These are phyloP conservation scores for Populus hybrid DNA, from an alignment of 441 rosid species.

Conservation along the genomic window DNA sequence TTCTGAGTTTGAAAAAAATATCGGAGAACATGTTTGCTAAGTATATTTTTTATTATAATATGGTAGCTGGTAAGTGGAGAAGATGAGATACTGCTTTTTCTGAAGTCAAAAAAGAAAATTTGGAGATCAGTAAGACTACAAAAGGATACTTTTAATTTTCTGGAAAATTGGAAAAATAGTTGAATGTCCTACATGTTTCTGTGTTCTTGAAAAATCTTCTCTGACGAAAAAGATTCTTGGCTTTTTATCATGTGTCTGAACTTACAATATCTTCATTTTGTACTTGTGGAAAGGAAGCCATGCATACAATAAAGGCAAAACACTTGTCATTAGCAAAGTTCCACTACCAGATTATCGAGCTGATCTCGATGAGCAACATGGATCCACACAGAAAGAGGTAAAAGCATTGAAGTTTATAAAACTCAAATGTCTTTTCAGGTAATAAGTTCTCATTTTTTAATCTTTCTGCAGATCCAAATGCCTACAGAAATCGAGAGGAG, in stretches of 20 bases:
- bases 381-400: constrained; percentile 88
- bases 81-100: not conserved
- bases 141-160: not conserved
- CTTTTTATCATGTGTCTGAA: not conserved
- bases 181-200: not conserved
- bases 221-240: not conserved
- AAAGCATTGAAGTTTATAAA: constrained; percentile 4
- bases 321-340: constrained; percentile 87
- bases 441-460: constrained; percentile 5
- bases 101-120: not conserved
- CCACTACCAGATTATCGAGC: constrained; percentile 90
- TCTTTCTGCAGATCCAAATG: constrained; percentile 70
- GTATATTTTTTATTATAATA: not conserved
- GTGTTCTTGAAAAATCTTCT: not conserved
- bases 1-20: not conserved
- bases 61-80: not conserved
- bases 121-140: not conserved
- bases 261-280: constrained; percentile 23
- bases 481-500: constrained; percentile 78
- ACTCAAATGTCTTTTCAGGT: not conserved
- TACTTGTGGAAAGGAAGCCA: constrained; percentile 71
- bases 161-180: not conserved
- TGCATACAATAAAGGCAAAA: constrained; percentile 86
- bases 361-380: constrained; percentile 92
- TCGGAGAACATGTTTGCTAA: not conserved